phyloP scores from a whole-genome alignment of 257 asterid species.

The Ballota nigra region DNA sequence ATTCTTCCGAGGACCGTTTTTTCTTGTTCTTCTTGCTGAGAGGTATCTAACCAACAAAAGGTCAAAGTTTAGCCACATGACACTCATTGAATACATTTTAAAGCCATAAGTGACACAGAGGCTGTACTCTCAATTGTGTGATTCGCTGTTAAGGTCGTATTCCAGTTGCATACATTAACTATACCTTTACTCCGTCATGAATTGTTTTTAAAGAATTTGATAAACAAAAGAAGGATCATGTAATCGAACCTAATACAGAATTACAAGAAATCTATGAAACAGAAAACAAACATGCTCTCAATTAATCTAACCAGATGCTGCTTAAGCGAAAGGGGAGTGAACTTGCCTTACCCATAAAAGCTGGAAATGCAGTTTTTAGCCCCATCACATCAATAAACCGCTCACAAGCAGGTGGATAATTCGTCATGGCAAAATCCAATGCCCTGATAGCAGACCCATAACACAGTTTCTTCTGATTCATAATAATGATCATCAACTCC shows the following conservation, averaged over 20 bases:
- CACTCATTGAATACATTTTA: not conserved
- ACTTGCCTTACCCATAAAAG: constrained; percentile 99
- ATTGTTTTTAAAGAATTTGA: not conserved
- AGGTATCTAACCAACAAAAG: constrained; percentile 58
- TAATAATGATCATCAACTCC: constrained; percentile 91
- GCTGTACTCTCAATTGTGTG: not conserved
- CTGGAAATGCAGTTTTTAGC: constrained; percentile 96
- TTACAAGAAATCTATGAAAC: not conserved
- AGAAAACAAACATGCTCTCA: not conserved
- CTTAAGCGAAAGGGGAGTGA: constrained; percentile 34
- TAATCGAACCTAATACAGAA: not conserved
- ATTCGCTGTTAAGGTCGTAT: not conserved
- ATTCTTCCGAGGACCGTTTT: constrained; percentile 67
- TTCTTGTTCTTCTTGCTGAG: constrained; percentile 93
- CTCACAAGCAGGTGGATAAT: constrained; percentile 96
- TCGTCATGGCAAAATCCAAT: constrained; percentile 90
- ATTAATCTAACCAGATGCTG: not conserved
- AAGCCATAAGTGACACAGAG: constrained; percentile 3
- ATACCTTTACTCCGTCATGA: not conserved
- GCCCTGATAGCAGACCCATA: constrained; percentile 94
- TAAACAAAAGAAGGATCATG: not conserved
- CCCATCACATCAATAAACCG: constrained; percentile 98
- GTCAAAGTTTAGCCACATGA: constrained; percentile 2
- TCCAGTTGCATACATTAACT: not conserved
- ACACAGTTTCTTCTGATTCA: constrained; percentile 95